phyloP scores from a whole-genome alignment of 2,329 filamentous ascomycete species.

The Monilinia fructicola region DNA sequence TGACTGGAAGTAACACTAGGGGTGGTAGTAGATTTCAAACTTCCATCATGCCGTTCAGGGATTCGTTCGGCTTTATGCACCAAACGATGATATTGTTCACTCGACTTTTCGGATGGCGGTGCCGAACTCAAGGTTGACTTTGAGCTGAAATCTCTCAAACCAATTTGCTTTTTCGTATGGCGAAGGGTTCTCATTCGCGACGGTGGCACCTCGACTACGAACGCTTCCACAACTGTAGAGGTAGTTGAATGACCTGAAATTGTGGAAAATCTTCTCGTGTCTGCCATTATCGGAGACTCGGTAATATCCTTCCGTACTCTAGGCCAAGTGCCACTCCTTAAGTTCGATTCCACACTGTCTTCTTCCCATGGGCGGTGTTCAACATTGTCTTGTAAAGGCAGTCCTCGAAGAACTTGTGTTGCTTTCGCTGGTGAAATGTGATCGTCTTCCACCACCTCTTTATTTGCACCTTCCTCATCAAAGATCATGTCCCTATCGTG shows the following conservation, averaged over 20 bases:
- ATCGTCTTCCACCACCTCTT: conserved; percentile 50
- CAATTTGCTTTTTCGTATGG: conserved; percentile 58
- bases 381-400: conserved; percentile 37
- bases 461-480: conserved; percentile 38
- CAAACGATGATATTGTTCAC: conserved; percentile 33
- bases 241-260: conserved; percentile 55
- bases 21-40: conserved; percentile 51
- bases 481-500: conserved; percentile 28
- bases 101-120: conserved; percentile 43
- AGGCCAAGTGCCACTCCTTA: conserved; percentile 24
- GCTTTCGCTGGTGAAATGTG: conserved; percentile 53
- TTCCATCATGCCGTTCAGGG: conserved; percentile 39
- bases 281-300: conserved; percentile 38
- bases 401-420: conserved; percentile 43
- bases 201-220: conserved; percentile 53
- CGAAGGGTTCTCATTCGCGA: conserved; percentile 56
- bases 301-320: conserved; percentile 23
- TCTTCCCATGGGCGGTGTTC: conserved; percentile 33
- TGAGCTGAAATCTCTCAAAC: conserved; percentile 49
- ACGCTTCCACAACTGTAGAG: conserved; percentile 60
- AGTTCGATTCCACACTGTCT: conserved; percentile 22
- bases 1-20: conserved; percentile 53
- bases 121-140: conserved; percentile 44
- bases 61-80: conserved; percentile 33
- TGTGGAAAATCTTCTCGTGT: conserved; percentile 52